Conservation (phyloP, 2,329 filamentous ascomycete species). For the Cytospora piceae region DNA sequence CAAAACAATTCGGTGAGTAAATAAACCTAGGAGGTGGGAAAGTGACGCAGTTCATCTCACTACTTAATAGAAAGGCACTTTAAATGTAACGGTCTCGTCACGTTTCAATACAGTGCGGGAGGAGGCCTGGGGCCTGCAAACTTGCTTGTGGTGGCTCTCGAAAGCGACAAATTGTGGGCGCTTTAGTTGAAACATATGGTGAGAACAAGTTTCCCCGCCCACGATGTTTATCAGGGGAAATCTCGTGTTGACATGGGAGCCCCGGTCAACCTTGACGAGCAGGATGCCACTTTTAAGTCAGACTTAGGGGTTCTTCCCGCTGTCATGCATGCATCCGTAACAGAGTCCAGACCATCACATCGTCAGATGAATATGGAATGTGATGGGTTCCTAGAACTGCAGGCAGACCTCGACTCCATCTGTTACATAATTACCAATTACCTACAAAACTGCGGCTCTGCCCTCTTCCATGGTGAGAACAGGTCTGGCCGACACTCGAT, state of each 20-base stretch:
- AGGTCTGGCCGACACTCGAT: conserved; percentile 12
- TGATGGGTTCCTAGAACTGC: not conserved
- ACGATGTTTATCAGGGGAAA: not conserved
- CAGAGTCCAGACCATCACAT: conserved; percentile 16
- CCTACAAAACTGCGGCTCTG: not conserved
- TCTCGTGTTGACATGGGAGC: conserved; percentile 17
- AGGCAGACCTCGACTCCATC: conserved; percentile 2
- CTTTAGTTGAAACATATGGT: conserved; percentile 27
- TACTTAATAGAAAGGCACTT: not conserved
- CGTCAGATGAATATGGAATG: conserved; percentile 18
- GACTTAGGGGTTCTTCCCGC: conserved; percentile 18
- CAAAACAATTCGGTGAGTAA: not conserved
- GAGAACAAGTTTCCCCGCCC: conserved; percentile 22
- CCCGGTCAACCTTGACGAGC: conserved; percentile 3
- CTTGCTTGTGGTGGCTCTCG: not conserved
- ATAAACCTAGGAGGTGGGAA: too few relatives aligned
- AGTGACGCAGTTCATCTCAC: not conserved
- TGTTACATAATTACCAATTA: not conserved
- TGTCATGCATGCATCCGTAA: conserved; percentile 22
- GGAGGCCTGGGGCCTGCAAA: too few relatives aligned
- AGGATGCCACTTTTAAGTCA: conserved; percentile 15
- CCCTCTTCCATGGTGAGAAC: not conserved
- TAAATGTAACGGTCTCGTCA: not conserved
- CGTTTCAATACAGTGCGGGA: not conserved
- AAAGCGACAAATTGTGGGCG: conserved; percentile 12